Conservation (phyloP, 2,329 filamentous ascomycete species). For the Lecanoromycetidae sp. region DNA sequence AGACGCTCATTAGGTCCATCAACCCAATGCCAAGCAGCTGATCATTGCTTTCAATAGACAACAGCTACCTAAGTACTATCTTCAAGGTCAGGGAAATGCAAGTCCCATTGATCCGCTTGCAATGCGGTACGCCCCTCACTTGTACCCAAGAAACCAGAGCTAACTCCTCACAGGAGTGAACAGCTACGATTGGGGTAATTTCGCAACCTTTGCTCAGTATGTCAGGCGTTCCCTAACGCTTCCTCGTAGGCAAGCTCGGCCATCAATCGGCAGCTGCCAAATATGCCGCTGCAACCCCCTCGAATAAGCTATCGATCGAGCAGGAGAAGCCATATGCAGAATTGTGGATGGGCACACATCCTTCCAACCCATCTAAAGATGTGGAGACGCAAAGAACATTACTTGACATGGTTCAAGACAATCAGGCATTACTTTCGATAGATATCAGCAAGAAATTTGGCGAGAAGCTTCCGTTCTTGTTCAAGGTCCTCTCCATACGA, state of each 20-base stretch:
- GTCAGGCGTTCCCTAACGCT: background rate
- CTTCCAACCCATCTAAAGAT: constrained; percentile 88
- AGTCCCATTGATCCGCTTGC: constrained; percentile 69
- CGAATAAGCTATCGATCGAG: constrained; percentile 62
- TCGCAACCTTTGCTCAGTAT: background rate
- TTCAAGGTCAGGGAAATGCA: constrained; percentile 39
- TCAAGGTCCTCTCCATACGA: constrained; percentile 93
- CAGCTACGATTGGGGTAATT: constrained; percentile 88
- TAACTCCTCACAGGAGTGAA: constrained; percentile 57
- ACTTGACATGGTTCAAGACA: constrained; percentile 76
- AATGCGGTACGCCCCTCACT: constrained; percentile 37
- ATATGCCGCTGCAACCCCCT: constrained; percentile 74
- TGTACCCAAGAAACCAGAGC: background rate
- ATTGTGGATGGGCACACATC: constrained; percentile 99
- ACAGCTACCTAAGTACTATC: background rate
- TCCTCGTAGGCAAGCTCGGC: constrained; percentile 72
- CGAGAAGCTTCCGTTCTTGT: constrained; percentile 80
- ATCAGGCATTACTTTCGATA: constrained; percentile 65
- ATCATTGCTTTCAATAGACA: no score
- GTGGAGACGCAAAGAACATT: constrained; percentile 71
- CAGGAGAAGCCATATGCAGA: constrained; percentile 89
- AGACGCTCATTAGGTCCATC: no score
- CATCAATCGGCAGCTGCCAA: constrained; percentile 75
- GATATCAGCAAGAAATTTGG: constrained; percentile 64
- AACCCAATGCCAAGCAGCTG: background rate